Conservation (phyloP, 2,329 filamentous ascomycete species). For the Cladosporium sphaerospermum region DNA sequence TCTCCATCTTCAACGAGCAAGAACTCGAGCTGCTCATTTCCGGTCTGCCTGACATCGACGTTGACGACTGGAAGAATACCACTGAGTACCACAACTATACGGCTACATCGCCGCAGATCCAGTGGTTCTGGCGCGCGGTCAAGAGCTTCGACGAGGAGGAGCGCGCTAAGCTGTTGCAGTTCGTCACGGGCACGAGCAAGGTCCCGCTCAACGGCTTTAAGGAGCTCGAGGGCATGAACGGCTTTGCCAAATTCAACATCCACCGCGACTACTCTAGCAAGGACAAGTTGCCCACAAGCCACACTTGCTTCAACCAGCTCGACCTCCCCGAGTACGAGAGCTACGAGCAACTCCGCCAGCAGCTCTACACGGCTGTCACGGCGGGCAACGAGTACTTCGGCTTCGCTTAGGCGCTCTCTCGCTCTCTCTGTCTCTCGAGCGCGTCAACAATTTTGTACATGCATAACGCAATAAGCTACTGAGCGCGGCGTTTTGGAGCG, state of each 20-base stretch:
- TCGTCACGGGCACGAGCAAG: slow-evolving; percentile 97
- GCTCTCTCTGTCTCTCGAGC: neutral
- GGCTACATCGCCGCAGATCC: slow-evolving; percentile 88
- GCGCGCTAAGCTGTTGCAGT: slow-evolving; percentile 91
- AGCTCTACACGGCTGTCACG: slow-evolving; percentile 94
- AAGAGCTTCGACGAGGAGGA: slow-evolving; percentile 99
- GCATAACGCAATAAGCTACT: slow-evolving; percentile 8
- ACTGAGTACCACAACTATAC: slow-evolving; percentile 98
- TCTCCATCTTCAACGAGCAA: slow-evolving; percentile 97
- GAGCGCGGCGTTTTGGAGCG: slow-evolving; percentile 9
- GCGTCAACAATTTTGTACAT: slow-evolving; percentile 1
- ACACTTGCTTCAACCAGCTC: slow-evolving; percentile 99
- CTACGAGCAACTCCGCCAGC: slow-evolving; percentile 82
- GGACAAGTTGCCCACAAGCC: slow-evolving; percentile 87
- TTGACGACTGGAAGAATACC: slow-evolving; percentile 99
- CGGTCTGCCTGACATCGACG: slow-evolving; percentile 90
- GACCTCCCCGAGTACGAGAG: slow-evolving; percentile 97
- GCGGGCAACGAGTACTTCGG: slow-evolving; percentile 95
- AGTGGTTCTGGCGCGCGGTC: slow-evolving; percentile 99
- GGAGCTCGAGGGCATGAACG: slow-evolving; percentile 98
- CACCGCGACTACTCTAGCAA: slow-evolving; percentile 97
- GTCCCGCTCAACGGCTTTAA: slow-evolving; percentile 98
- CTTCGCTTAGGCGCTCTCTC: slow-evolving; percentile 61
- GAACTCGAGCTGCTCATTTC: slow-evolving; percentile 95
- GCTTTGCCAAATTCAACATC: slow-evolving; percentile 95